A percentile compares a stretch with the other conserved stretches of the same genome.
These are phyloP conservation scores for Xylaria sp. DNA, from an alignment of 2,329 filamentous ascomycete genomes.

Conservation along the genomic window DNA sequence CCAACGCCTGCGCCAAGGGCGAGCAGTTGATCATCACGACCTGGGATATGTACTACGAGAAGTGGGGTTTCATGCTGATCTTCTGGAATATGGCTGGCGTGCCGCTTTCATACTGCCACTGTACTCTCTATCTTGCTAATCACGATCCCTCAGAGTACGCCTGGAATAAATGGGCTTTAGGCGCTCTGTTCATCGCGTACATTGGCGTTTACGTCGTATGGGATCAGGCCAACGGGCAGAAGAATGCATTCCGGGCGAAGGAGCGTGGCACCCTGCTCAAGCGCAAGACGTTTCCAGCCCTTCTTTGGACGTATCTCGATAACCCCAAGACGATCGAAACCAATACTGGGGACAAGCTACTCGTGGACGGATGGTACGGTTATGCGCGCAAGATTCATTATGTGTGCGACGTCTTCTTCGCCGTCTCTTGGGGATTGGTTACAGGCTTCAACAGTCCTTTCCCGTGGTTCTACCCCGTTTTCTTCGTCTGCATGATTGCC, in stretches of 20 bases:
- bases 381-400: conserved; percentile 68
- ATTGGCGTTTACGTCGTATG: conserved; percentile 88
- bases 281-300: conserved; percentile 84
- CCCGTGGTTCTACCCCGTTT: conserved; percentile 87
- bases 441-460: conserved; percentile 70
- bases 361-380: conserved; percentile 87
- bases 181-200: conserved; percentile 71
- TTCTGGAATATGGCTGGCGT: conserved; percentile 97
- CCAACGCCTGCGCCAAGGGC: conserved; percentile 89
- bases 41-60: conserved; percentile 98
- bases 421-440: conserved; percentile 57
- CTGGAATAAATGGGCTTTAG: conserved; percentile 74
- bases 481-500: conserved; percentile 80
- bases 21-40: conserved; percentile 90
- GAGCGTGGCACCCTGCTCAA: conserved; percentile 73
- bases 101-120: conserved; percentile 90
- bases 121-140: conserved; percentile 86
- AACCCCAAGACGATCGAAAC: conserved; percentile 82
- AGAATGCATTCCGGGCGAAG: conserved; percentile 86
- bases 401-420: conserved; percentile 56
- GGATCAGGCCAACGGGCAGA: conserved; percentile 92
- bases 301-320: conserved; percentile 84
- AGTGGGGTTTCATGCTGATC: conserved; percentile 97
- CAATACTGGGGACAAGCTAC: conserved; percentile 74
- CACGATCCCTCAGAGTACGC: conserved; percentile 78